phyloP scores from a whole-genome alignment of 345 rosid genomes.

The Ailanthus altissimus region DNA sequence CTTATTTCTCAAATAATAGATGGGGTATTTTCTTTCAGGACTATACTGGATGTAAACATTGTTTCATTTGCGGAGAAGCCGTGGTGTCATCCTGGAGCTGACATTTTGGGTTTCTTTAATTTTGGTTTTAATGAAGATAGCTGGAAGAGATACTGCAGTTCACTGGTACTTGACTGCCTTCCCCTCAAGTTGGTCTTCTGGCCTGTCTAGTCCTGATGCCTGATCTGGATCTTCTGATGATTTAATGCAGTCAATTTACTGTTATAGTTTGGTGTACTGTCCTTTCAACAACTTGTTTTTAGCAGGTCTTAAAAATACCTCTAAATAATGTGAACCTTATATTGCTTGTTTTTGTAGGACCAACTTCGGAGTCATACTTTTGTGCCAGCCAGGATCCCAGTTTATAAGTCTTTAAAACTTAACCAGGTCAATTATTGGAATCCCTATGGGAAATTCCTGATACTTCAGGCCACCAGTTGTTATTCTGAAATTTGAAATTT shows the following conservation, averaged over 20 bases:
- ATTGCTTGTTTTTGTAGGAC: conserved; percentile 34
- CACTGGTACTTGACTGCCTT: conserved; percentile 53
- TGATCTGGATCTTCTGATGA: background rate
- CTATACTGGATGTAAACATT: conserved; percentile 48
- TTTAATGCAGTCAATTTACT: background rate
- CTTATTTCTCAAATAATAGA: background rate
- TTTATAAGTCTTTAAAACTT: conserved; percentile 23
- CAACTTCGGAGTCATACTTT: conserved; percentile 28
- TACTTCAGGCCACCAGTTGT: conserved; percentile 5
- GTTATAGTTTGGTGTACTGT: background rate
- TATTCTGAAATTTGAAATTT: conserved; percentile 6
- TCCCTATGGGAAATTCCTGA: conserved; percentile 4
- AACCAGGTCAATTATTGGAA: conserved; percentile 28
- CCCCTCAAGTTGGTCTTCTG: conserved; percentile 4
- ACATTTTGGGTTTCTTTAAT: conserved; percentile 62
- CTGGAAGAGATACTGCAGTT: conserved; percentile 66
- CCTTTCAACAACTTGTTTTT: background rate
- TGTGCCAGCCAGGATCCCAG: conserved; percentile 21
- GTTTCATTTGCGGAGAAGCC: conserved; percentile 57
- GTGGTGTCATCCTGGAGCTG: conserved; percentile 57
- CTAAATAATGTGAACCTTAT: conserved; percentile 6
- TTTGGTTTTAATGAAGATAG: conserved; percentile 66
- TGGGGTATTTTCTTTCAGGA: conserved; percentile 38
- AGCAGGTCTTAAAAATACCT: background rate
- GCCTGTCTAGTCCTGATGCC: background rate